These are phyloP conservation scores for Aspergillus sp. DNA, from an alignment of 2,329 filamentous ascomycete species.

Conservation along the genomic window DNA sequence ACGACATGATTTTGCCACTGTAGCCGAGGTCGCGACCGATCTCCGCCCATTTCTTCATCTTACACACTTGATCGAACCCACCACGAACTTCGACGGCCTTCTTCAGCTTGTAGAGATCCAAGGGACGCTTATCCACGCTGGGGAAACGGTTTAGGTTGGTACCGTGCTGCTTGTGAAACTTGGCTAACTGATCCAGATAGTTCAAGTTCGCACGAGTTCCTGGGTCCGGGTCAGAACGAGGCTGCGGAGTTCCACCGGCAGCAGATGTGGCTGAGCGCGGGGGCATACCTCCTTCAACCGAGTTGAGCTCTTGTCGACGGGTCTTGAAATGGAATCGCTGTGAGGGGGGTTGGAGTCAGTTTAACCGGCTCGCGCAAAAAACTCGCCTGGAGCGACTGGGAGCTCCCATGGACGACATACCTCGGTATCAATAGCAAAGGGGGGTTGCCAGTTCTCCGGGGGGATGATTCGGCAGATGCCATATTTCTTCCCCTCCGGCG, in stretches of 20 bases:
- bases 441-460: constrained; percentile 87
- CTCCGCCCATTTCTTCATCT: constrained; percentile 97
- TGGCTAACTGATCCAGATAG: constrained; percentile 90
- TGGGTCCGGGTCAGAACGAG: constrained; percentile 47
- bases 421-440: constrained; percentile 96
- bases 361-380: constrained; percentile 3
- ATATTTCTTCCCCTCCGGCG: constrained; percentile 79
- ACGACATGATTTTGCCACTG: constrained; percentile 99
- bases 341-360: constrained; percentile 26
- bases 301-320: constrained; percentile 93
- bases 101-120: constrained; percentile 93
- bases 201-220: constrained; percentile 93
- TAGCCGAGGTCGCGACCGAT: constrained; percentile 96
- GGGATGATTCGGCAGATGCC: constrained; percentile 96
- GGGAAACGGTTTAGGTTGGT: constrained; percentile 91
- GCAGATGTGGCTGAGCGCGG: constrained; percentile 27
- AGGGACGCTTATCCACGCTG: constrained; percentile 94
- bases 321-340: constrained; percentile 97
- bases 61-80: constrained; percentile 95
- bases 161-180: constrained; percentile 96
- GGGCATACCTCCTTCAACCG: constrained; percentile 85
- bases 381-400: background rate
- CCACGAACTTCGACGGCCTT: constrained; percentile 94
- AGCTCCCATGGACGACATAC: constrained; percentile 50
- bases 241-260: constrained; percentile 30